Evolutionary conservation across 148 eudicot genomes (phyloP).

Genomic region (Chenopodium album): DNA sequence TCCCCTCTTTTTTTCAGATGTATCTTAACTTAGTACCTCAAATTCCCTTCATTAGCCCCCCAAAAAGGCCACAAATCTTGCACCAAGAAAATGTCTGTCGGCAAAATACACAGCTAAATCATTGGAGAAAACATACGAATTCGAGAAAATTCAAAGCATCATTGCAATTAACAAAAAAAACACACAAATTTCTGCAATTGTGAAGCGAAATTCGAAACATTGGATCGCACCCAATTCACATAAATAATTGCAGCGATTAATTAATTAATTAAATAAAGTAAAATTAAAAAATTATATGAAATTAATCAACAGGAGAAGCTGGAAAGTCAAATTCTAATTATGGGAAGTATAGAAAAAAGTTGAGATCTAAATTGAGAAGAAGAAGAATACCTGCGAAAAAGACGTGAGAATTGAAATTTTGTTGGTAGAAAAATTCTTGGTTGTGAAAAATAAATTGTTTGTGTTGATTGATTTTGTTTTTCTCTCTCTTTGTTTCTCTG

Average conservation of each 20-base stretch:
- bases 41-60: constrained; percentile 27
- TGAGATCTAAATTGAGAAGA: constrained; percentile 13
- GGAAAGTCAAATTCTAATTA: background rate
- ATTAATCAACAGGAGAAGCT: background rate
- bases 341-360: background rate
- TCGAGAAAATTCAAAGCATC: background rate
- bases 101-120: constrained; percentile 28
- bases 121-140: constrained; percentile 13
- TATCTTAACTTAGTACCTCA: constrained; percentile 5
- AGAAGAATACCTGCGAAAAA: constrained; percentile 16
- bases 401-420: background rate
- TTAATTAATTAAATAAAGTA: background rate
- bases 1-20: background rate
- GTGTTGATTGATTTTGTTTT: background rate
- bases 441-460: background rate
- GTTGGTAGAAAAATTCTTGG: background rate
- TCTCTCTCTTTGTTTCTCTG: background rate
- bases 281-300: background rate
- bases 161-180: background rate
- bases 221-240: constrained; percentile 22
- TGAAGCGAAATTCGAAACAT: constrained; percentile 21
- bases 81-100: constrained; percentile 26
- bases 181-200: background rate
- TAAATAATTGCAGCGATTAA: constrained; percentile 5
- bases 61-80: constrained; percentile 20